phyloP scores from a whole-genome alignment of 441 rosid genomes.

The Corymbia calophylla region DNA sequence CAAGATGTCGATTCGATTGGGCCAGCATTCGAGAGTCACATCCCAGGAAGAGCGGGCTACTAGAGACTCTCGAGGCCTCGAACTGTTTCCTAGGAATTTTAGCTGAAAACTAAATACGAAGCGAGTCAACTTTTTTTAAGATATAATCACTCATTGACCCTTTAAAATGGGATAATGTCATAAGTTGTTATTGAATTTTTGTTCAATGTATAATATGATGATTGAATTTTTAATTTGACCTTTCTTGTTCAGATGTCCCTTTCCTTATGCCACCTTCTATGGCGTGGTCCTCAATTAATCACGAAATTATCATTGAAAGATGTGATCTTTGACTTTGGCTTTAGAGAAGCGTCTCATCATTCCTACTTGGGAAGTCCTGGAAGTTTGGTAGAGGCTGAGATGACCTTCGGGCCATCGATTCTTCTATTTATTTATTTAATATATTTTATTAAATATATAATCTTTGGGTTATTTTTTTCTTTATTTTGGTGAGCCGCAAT shows the following conservation, averaged over 20 bases:
- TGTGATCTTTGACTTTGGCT: not conserved
- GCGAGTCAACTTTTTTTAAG: not conserved
- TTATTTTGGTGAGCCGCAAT: not conserved
- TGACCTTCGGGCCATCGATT: not conserved
- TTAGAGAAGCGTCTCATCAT: not conserved
- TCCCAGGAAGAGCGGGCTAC: not conserved
- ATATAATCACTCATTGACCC: not conserved
- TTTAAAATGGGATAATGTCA: not conserved
- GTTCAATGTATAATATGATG: not conserved
- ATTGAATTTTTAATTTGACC: too few relatives aligned
- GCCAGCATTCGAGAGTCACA: not conserved
- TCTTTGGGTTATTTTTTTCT: not conserved
- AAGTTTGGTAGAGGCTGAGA: not conserved
- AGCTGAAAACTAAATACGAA: not conserved
- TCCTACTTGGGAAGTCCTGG: not conserved
- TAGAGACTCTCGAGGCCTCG: not conserved
- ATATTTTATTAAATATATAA: not conserved
- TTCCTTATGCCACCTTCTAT: not conserved
- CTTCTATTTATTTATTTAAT: not conserved
- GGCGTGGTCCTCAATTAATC: not conserved
- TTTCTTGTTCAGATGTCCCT: not conserved
- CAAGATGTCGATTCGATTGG: accelerated
- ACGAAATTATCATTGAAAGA: not conserved
- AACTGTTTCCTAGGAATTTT: not conserved
- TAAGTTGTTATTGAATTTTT: too few relatives aligned